Percentiles rank a stretch among this genome's conserved stretches.
phyloP scores from a whole-genome alignment of 2,329 filamentous ascomycete species.

The Plectosphaerella cucumerina region DNA sequence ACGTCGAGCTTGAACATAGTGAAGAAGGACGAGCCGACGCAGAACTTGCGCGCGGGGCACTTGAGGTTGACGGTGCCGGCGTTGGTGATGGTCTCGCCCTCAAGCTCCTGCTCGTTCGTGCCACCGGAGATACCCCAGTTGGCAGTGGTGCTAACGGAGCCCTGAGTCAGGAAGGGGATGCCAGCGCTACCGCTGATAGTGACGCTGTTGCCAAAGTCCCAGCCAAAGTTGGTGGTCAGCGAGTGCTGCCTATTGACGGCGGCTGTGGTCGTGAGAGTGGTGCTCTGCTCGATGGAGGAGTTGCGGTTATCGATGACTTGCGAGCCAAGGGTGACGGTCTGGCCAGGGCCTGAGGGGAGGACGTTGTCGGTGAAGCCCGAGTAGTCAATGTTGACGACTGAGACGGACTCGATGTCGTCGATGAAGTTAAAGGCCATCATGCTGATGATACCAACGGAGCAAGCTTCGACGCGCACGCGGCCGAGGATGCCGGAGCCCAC shows the following conservation, averaged over 20 bases:
- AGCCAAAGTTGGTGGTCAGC: conserved; percentile 4
- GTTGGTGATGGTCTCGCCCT: conserved; percentile 7
- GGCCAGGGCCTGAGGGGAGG: conserved; percentile 8
- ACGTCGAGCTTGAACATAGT: conserved; percentile 12
- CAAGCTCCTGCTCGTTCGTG: conserved; percentile 4
- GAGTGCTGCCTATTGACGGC: conserved; percentile 9
- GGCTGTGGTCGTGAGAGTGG: conserved; percentile 9
- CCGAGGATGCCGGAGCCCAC: conserved; percentile 10
- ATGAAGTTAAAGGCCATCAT: conserved; percentile 11
- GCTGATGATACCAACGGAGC: conserved; percentile 6
- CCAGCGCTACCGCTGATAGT: conserved; percentile 6
- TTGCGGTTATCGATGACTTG: conserved; percentile 14
- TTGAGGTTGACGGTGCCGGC: conserved; percentile 10
- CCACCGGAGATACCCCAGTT: conserved; percentile 8
- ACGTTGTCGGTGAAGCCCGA: conserved; percentile 10
- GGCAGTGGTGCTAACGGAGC: conserved; percentile 3
- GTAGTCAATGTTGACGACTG: conserved; percentile 12
- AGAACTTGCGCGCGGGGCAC: conserved; percentile 11
- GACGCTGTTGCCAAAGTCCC: conserved; percentile 6
- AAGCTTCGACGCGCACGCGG: conserved; percentile 8
- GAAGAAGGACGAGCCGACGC: conserved; percentile 11
- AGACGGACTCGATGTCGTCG: conserved; percentile 12
- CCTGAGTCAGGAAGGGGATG: conserved; percentile 6
- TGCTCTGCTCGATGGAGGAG: conserved; percentile 9
- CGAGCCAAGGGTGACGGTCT: conserved; percentile 11